Conservation (phyloP, 2,329 filamentous ascomycete genomes). For the Xylariales sp. region DNA sequence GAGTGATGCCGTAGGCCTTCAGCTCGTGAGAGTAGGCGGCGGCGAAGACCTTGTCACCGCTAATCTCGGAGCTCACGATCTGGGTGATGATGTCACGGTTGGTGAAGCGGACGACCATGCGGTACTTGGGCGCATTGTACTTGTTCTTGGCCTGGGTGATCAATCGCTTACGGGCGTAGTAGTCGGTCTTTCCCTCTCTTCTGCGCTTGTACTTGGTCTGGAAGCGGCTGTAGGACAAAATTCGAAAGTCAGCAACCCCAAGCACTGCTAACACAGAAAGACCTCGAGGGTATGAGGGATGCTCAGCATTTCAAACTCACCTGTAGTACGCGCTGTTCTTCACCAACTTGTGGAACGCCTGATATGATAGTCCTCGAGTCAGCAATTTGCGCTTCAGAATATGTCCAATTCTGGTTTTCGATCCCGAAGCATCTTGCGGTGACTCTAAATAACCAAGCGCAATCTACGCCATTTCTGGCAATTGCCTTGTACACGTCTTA, state of each 20-base stretch:
- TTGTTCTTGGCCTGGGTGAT: slow-evolving; percentile 99
- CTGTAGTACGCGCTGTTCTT: slow-evolving; percentile 99
- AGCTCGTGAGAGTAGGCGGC: slow-evolving; percentile 97
- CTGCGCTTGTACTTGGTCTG: slow-evolving; percentile 99
- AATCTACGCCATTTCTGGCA: slow-evolving; percentile 24
- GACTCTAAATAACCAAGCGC: slow-evolving; percentile 53
- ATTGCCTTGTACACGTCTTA: slow-evolving; percentile 27
- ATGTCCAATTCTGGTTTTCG: slow-evolving; percentile 37
- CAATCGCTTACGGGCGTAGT: slow-evolving; percentile 99
- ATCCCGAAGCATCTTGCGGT: slow-evolving; percentile 98
- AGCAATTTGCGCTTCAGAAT: slow-evolving; percentile 99
- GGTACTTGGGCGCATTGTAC: slow-evolving; percentile 99
- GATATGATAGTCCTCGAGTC: slow-evolving; percentile 68
- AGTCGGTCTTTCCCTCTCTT: slow-evolving; percentile 96
- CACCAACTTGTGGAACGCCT: slow-evolving; percentile 90
- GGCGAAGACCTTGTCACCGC: slow-evolving; percentile 93
- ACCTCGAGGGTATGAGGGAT: too few relatives aligned
- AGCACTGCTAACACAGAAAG: too few relatives aligned
- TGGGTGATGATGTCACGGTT: slow-evolving; percentile 99
- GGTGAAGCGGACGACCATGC: slow-evolving; percentile 98
- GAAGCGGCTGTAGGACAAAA: slow-evolving; percentile 66
- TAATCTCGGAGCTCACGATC: slow-evolving; percentile 94
- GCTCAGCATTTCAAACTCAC: slow-evolving; percentile 49
- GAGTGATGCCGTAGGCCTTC: slow-evolving; percentile 92
- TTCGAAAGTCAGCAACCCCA: slow-evolving; percentile 17